Percentiles rank a stretch among this genome's conserved stretches.
Evolutionary conservation across 257 asterid genomes (phyloP).

Genomic region (Plectranthus barbatus): DNA sequence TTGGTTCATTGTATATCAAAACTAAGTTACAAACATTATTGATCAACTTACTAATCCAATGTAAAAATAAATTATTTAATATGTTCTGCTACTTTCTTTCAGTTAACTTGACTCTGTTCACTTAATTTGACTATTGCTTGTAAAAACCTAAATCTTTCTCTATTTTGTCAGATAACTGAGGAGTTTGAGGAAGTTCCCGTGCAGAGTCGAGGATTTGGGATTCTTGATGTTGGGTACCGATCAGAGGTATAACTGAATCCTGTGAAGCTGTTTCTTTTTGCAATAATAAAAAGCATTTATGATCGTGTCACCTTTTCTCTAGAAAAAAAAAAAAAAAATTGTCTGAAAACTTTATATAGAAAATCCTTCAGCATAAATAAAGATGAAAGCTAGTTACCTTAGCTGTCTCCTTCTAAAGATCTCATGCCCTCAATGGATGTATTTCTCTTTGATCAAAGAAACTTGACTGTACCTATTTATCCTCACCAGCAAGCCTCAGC

Average conservation of each 20-base stretch:
- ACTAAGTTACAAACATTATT: too few species aligned
- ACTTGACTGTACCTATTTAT: too few species aligned
- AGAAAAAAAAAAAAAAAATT: too few species aligned
- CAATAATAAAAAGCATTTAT: too few species aligned
- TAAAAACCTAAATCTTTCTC: background rate
- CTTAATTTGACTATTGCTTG: background rate
- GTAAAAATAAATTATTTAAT: background rate
- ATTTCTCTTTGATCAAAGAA: too few species aligned
- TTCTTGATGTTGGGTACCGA: conserved; percentile 25
- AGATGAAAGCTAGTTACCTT: too few species aligned
- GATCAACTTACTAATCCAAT: background rate
- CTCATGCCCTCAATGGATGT: too few species aligned
- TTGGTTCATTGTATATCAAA: background rate
- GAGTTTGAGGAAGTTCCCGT: conserved; percentile 20
- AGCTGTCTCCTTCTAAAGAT: too few species aligned
- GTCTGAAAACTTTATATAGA: too few species aligned
- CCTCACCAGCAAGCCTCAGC: too few species aligned
- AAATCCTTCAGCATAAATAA: too few species aligned
- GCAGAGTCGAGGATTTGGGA: conserved; percentile 23
- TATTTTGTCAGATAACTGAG: conserved; percentile 11
- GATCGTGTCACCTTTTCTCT: too few species aligned
- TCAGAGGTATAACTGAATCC: conserved; percentile 14
- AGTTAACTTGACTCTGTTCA: background rate
- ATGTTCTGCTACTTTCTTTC: background rate
- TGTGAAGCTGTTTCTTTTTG: background rate